A percentile compares a stretch with the other conserved stretches of the same genome.
These are phyloP conservation scores for Paramecium bursaria DNA, from an alignment of 73 alveolate genomes.

Conservation along the genomic window DNA sequence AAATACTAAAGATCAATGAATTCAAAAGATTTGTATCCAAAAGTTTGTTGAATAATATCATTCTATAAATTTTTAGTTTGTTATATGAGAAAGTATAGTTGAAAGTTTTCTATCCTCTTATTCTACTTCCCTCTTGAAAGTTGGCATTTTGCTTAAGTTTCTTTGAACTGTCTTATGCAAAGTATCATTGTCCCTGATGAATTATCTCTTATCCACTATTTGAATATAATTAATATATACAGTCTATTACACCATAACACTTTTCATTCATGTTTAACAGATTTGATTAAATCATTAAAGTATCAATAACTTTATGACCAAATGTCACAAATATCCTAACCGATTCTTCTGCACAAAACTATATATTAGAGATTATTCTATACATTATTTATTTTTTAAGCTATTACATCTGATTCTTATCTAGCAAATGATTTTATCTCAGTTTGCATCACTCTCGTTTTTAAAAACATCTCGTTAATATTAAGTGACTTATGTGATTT, in stretches of 20 bases:
- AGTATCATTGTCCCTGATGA: constrained; percentile 21
- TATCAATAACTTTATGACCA: constrained; percentile 56
- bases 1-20: not conserved
- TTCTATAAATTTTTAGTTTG: constrained; percentile 45
- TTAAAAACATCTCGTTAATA: constrained; percentile 34
- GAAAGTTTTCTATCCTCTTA: constrained; percentile 24
- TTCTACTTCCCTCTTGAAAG: constrained; percentile 14
- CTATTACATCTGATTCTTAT: constrained; percentile 43
- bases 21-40: constrained; percentile 43
- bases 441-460: constrained; percentile 50
- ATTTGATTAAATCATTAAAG: constrained; percentile 33
- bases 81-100: constrained; percentile 39
- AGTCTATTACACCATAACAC: constrained; percentile 45
- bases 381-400: constrained; percentile 48
- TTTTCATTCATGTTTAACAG: constrained; percentile 22
- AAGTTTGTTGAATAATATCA: constrained; percentile 46
- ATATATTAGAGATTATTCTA: too few relatives aligned
- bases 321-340: constrained; percentile 54
- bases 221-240: not conserved
- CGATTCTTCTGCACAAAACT: constrained; percentile 58
- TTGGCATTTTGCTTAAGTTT: constrained; percentile 26
- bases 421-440: constrained; percentile 33
- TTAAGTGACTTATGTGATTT: constrained; percentile 32
- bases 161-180: not conserved
- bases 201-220: constrained; percentile 47